Evolutionary conservation across 2,329 filamentous ascomycete genomes (phyloP), one percentile per base, ranked within the genome.

Genomic region (Talaromyces sp.): DNA sequence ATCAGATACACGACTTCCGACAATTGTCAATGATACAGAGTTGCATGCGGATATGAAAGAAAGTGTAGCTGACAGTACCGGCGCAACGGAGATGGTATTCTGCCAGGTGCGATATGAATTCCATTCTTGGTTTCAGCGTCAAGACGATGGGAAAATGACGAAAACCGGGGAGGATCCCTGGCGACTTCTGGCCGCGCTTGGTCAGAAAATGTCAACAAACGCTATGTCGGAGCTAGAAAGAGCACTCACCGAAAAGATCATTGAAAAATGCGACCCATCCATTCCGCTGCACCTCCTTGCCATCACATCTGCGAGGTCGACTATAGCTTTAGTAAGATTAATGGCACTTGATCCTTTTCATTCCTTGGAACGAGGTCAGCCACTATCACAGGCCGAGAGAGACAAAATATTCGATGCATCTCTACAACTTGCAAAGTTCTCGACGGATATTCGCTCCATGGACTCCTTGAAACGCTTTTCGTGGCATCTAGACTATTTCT

Each of bases 261-360:
- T 76, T 23, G 68, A 67, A 6, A 72, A 74, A 56, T 75, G 68
- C 64, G 73, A 76, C 59, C 66, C 71, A 5, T 64, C 69, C 1
- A 68, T 77, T 16, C 70, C 72, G 1, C 70, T 77, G 60, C 77
- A 80, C 64, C 76, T 79, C 61, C 70, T 83, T 57, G 75, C 76
- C 16, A 70, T 76, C n/a, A 74, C 76, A 14, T 74, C 81, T 62
- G 76, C 73, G 1, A 72, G 79, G 58, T 72, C 75, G 4, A 75
- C 79, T 3, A 69, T 81, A 44, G 74, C 71, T 52, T n/a, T 40
- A 5, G 36, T 40, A 5, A 40, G 36, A n/a, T 75, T 75, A 52
- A 76, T 81, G 65, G 70, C 79, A 5, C 64, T 81, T 23, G 57
- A 56, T 8, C 14, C 61, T 28, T 57, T 50, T 28, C 59, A 62